phyloP scores from a whole-genome alignment of 768 basidiomycete species.

The Trametes coccinea region DNA sequence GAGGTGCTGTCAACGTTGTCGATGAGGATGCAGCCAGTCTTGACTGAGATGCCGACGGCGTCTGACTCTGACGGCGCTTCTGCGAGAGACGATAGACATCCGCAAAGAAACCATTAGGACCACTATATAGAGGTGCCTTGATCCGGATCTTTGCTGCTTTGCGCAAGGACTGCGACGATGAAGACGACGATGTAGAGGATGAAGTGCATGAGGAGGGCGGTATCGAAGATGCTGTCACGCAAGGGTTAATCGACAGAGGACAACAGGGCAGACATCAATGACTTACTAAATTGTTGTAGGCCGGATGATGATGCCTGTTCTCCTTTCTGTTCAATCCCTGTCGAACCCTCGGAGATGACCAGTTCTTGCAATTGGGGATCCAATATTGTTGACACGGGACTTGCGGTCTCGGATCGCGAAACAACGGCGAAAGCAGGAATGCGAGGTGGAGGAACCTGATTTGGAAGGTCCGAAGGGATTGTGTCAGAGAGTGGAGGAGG shows the following conservation, averaged over 20 bases:
- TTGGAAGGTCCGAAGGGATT: background rate
- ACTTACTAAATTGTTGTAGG: background rate
- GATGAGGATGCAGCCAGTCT: background rate
- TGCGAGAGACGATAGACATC: background rate
- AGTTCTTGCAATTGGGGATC: constrained; percentile 10
- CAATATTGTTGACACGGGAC: constrained; percentile 9
- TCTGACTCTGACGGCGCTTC: background rate
- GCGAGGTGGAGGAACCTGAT: background rate
- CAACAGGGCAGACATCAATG: too few relatives aligned
- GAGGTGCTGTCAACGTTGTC: background rate
- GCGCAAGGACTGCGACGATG: background rate
- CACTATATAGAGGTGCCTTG: constrained; percentile 2
- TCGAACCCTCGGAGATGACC: background rate
- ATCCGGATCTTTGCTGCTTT: background rate
- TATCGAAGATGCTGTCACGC: background rate
- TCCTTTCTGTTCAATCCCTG: background rate
- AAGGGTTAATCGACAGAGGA: too few relatives aligned
- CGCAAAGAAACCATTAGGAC: constrained; percentile 11
- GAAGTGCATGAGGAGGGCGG: background rate
- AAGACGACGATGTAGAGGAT: background rate
- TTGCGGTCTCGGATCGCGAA: background rate
- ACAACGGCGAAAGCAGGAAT: background rate
- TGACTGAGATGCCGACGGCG: background rate
- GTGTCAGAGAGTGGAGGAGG: background rate
- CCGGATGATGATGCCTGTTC: background rate